phyloP scores from a whole-genome alignment of 441 rosid genomes.

The Capsella rubella region DNA sequence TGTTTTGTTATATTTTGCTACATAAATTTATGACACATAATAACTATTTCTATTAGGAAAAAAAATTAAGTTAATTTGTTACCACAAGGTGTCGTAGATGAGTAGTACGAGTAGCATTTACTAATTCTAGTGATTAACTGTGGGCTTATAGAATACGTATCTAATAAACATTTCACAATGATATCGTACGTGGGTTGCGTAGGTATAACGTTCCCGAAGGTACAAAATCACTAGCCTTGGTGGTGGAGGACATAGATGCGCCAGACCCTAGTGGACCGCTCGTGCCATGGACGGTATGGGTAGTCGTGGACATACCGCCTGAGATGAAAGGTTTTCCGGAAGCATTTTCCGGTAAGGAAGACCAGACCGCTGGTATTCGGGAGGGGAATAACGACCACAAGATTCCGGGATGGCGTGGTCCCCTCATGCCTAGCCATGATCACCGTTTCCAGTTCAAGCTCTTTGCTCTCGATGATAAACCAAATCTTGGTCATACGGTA shows the following conservation, averaged over 20 bases:
- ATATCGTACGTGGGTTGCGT: not conserved
- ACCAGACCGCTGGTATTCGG: slow-evolving; percentile 52
- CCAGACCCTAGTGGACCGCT: slow-evolving; percentile 74
- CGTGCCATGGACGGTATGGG: slow-evolving; percentile 86
- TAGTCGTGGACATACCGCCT: slow-evolving; percentile 70
- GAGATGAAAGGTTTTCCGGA: slow-evolving; percentile 67
- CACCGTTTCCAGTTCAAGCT: slow-evolving; percentile 78
- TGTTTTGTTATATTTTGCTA: no score
- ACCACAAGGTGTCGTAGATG: no score
- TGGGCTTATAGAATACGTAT: not conserved
- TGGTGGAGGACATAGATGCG: slow-evolving; percentile 81
- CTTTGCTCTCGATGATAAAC: slow-evolving; percentile 60
- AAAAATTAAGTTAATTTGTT: no score
- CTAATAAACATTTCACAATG: not conserved
- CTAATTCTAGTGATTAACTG: no score
- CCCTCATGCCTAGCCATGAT: slow-evolving; percentile 59
- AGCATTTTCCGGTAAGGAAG: slow-evolving; percentile 70
- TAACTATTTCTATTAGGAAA: not conserved
- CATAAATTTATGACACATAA: no score
- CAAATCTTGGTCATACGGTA: slow-evolving; percentile 71
- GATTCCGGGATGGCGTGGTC: slow-evolving; percentile 80
- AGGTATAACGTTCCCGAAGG: slow-evolving; percentile 81
- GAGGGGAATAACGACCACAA: slow-evolving; percentile 79
- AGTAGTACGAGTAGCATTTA: no score
- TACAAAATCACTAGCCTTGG: slow-evolving; percentile 65